Evolutionary conservation across 73 alveolate genomes (phyloP), one percentile per base, ranked within the genome.

Genomic region (Uronychia binucleata): DNA sequence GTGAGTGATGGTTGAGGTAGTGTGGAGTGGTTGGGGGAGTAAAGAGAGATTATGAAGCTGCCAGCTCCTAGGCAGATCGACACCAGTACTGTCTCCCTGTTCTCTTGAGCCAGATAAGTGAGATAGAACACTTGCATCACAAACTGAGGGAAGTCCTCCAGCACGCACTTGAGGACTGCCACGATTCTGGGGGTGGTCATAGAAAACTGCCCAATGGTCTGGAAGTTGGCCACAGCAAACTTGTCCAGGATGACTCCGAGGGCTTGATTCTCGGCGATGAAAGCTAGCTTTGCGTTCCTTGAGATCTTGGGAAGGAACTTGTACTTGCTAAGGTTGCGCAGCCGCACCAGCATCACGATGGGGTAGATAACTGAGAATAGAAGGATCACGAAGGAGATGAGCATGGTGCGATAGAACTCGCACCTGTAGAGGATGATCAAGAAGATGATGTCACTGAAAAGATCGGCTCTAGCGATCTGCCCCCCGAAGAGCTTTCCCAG

Each of bases 121-220:
- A 67, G 32, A 67, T 26, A 67, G 78, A 67, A 25, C 29, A 67
- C 32, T 30, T 67, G 78, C 78, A 67, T 26, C 1, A 26, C 32
- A 67, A 67, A 67, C 78, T 67, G 30, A 67, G 78, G 78, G 13
- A 67, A 26, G 32, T 67, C 78, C 78, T 67, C 78, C 5, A 67
- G 78, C 8, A 67, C 29, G 30, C 78, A 67, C 26, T 67, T 67
- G 78, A 67, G 31, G 13, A 67, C 78, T 13, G 78, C 32, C 32
- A 28, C 78, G 5, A 67, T 67, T 67, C 30, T 1, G 26, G 78
- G 78, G 32, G 32, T 28, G 26, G 78, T 67, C 34, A 67, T 26
- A 13, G 78, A 26, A 26, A 67, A 25, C 32, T 5, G 26, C 13
- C 78, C 78, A 67, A 67, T 1, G 5, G 29, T 26, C 29, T 26